Evolutionary conservation across 2,329 filamentous ascomycete genomes (phyloP), one percentile per base, ranked within the genome.

Genomic region (Blastomyces parvus): DNA sequence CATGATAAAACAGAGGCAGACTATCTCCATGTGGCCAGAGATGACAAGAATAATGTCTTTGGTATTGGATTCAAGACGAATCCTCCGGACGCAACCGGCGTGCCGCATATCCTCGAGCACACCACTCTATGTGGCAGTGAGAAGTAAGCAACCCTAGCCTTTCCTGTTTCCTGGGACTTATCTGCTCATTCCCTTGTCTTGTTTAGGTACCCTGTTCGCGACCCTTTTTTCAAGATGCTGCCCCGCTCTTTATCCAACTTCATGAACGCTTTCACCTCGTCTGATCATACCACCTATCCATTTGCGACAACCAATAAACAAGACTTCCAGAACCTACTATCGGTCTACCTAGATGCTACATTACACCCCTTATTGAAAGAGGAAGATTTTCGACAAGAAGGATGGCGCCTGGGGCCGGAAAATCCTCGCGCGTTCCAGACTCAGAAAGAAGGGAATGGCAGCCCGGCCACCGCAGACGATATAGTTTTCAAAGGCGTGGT

Each of bases 201-300:
- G 33, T 56, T 64, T 73, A 93, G 90, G 75, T 96, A 92, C 74
- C 94, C 94, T n/a, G 93, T 99, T 64, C 90, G 94, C 66, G 94
- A 99, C 72, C 94, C 94, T 0, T 99, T 99, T 82, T 99, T 99
- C 82, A 99, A 97, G 83, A 99, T 99, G 94, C 84, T 99, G 33
- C 94, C 94, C 27, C 87, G 94, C 69, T 97, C 94, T 5, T 83
- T 99, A n/a, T 97, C 94, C 67, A 99, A 97, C 77, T 99, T 97
- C 74, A 99, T 99, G 94, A 99, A 99, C 76, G 94, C 94, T 65
- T 96, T 97, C 74, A 99, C 94, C 52, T 91, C 92, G 33, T 89
- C 91, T 27, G 93, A 97, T 72, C 92, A 99, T 75, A 99, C 94
- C 13, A 96, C 91, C 69, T 99, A 99, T 73, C 94, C 94, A 1